Percentiles rank a stretch among this genome's conserved stretches.
Evolutionary conservation across 2,329 filamentous ascomycete genomes (phyloP).

Genomic region (Cyphellophora attinorum): DNA sequence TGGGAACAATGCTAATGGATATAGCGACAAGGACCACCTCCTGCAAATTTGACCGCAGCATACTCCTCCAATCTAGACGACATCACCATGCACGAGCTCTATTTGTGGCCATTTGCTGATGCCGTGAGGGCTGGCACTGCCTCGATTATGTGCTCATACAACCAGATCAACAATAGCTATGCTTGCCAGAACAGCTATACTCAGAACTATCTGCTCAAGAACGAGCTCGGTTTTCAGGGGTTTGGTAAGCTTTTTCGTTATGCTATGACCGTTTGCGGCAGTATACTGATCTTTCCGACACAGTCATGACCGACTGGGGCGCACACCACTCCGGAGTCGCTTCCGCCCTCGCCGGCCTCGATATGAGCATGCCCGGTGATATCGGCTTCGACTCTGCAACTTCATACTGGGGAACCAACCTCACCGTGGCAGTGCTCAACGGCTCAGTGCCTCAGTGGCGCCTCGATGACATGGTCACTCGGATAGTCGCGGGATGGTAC

Average conservation of each 20-base stretch:
- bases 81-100: constrained; percentile 65
- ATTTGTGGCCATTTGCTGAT: constrained; percentile 70
- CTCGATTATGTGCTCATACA: constrained; percentile 39
- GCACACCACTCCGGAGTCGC: constrained; percentile 35
- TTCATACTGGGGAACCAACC: constrained; percentile 28
- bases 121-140: constrained; percentile 57
- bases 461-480: constrained; percentile 37
- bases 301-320: constrained; percentile 35
- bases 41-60: constrained; percentile 33
- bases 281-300: too few relatives aligned
- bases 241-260: too few relatives aligned
- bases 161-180: constrained; percentile 37
- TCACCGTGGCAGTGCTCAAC: constrained; percentile 28
- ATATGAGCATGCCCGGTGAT: constrained; percentile 34
- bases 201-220: constrained; percentile 39
- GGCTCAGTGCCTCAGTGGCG: constrained; percentile 30
- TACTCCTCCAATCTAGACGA: constrained; percentile 58
- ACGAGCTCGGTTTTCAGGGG: constrained; percentile 42
- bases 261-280: too few relatives aligned
- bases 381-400: constrained; percentile 27
- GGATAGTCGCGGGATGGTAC: constrained; percentile 38
- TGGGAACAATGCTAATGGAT: constrained; percentile 43
- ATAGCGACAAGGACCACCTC: constrained; percentile 54
- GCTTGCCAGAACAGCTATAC: constrained; percentile 38
- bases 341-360: constrained; percentile 33